These are phyloP conservation scores for Salix koriyanagi DNA, from an alignment of 345 rosid species.

Conservation along the genomic window DNA sequence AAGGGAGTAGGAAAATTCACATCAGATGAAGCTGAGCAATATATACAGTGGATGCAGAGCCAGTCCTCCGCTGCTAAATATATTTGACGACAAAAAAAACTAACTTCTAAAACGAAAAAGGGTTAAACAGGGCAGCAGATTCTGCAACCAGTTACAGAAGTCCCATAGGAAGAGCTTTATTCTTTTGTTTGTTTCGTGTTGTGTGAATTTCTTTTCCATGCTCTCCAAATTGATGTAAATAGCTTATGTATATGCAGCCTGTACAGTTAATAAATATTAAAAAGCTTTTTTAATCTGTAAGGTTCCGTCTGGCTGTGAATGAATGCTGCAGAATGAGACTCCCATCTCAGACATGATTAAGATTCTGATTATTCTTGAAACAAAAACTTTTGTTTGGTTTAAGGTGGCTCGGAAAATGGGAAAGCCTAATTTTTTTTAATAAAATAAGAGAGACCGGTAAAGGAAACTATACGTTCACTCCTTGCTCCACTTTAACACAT, in stretches of 20 bases:
- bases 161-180: background rate
- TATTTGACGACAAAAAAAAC: background rate
- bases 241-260: background rate
- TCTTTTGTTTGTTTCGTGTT: constrained; percentile 5
- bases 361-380: background rate
- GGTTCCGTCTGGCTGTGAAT: background rate
- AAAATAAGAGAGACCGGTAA: background rate
- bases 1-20: constrained; percentile 13
- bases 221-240: background rate
- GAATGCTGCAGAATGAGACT: background rate
- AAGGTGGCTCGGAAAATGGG: no score
- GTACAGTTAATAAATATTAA: background rate
- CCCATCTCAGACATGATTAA: no score
- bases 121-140: background rate
- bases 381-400: background rate
- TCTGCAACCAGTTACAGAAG: background rate
- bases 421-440: background rate
- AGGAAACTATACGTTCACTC: background rate
- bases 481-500: background rate
- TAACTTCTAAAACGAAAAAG: background rate
- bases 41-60: background rate
- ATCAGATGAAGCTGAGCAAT: background rate
- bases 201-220: background rate
- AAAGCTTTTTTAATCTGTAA: background rate
- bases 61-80: background rate